These are phyloP conservation scores for Lathyrus oleraceus DNA, from an alignment of 306 rosid species.

Conservation along the genomic window DNA sequence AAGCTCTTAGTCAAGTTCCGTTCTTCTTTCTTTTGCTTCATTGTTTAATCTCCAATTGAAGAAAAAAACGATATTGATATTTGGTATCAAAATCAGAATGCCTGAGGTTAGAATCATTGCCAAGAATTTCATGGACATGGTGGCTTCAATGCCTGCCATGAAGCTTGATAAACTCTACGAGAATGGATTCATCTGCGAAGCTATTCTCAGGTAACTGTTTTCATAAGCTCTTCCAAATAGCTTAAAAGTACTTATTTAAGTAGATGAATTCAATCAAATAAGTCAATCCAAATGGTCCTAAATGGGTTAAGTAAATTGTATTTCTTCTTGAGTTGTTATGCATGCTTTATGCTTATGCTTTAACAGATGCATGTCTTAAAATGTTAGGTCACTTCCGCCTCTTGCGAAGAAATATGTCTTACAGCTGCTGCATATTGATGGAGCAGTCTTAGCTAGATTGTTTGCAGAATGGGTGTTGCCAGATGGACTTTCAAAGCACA, in stretches of 20 bases:
- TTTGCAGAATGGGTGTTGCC: constrained; percentile 94
- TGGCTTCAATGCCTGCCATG: constrained; percentile 89
- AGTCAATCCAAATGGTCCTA: background rate
- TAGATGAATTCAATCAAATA: background rate
- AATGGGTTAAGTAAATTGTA: background rate
- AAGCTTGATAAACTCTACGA: constrained; percentile 87
- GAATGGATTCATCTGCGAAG: constrained; percentile 91
- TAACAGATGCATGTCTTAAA: constrained; percentile 5
- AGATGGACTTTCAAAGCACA: constrained; percentile 82
- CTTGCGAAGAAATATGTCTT: constrained; percentile 83
- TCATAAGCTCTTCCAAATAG: background rate
- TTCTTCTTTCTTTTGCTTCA: background rate
- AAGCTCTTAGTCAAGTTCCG: background rate
- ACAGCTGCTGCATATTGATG: constrained; percentile 72
- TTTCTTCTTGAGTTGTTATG: constrained; percentile 13
- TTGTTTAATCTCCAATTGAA: background rate
- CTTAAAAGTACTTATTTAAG: background rate
- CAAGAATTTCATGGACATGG: constrained; percentile 99
- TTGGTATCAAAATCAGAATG: constrained; percentile 56
- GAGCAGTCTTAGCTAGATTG: constrained; percentile 62
- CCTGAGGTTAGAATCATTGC: constrained; percentile 94
- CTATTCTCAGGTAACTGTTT: constrained; percentile 75
- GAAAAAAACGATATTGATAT: background rate
- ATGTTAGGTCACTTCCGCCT: constrained; percentile 85
- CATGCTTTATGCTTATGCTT: constrained; percentile 6